Percentiles rank a stretch among this genome's conserved stretches.
phyloP scores from a whole-genome alignment of 495 filamentous ascomycete species.

The Glonium stellatum region DNA sequence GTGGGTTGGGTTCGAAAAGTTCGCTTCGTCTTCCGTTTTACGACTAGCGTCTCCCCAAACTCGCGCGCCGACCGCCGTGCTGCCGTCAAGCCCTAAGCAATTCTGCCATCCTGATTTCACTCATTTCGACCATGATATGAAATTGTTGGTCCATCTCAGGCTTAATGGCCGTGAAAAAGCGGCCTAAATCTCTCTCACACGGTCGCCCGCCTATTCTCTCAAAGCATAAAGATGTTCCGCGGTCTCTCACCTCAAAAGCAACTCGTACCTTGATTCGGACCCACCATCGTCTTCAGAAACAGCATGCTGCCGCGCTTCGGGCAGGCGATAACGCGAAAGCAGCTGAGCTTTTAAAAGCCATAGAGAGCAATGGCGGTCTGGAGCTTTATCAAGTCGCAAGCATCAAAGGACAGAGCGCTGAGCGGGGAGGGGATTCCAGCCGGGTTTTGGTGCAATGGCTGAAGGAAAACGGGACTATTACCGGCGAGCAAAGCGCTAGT shows the following conservation, averaged over 20 bases:
- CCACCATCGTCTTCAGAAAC: slow-evolving; percentile 80
- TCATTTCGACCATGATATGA: background rate
- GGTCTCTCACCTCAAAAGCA: slow-evolving; percentile 66
- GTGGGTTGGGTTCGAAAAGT: too few relatives aligned
- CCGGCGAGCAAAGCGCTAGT: too few relatives aligned
- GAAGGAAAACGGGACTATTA: slow-evolving; percentile 35
- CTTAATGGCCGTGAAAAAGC: slow-evolving; percentile 40
- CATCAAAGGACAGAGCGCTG: slow-evolving; percentile 72
- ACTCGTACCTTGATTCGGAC: slow-evolving; percentile 75
- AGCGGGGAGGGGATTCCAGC: slow-evolving; percentile 87
- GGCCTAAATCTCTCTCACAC: slow-evolving; percentile 49
- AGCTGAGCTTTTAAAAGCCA: slow-evolving; percentile 50
- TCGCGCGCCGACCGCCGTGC: background rate
- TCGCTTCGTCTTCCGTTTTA: slow-evolving; percentile 13
- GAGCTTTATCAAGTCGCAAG: slow-evolving; percentile 83
- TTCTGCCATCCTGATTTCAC: background rate
- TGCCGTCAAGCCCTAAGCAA: too few relatives aligned
- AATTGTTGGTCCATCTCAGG: background rate
- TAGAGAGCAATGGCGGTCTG: slow-evolving; percentile 67
- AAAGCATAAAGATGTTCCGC: slow-evolving; percentile 22
- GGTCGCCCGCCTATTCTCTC: slow-evolving; percentile 57
- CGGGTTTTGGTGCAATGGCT: slow-evolving; percentile 84
- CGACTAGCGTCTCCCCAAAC: slow-evolving; percentile 19
- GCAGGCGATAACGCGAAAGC: slow-evolving; percentile 54
- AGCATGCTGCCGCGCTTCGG: slow-evolving; percentile 56